These are phyloP conservation scores for Exophiala sideris DNA, from an alignment of 2,329 filamentous ascomycete species.

Conservation along the genomic window DNA sequence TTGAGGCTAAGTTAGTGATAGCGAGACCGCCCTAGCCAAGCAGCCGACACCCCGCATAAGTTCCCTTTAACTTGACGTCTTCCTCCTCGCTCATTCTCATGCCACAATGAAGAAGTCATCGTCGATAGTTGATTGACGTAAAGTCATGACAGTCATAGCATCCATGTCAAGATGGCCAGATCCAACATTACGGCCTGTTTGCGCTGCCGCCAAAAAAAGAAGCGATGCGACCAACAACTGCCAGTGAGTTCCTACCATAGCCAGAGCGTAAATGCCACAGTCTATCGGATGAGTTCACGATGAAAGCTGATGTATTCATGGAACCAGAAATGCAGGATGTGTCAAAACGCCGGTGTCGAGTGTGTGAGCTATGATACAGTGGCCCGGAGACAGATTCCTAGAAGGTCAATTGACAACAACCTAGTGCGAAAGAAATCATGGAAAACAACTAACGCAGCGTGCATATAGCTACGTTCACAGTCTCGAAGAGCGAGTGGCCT, in stretches of 20 bases:
- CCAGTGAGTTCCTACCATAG: conserved; percentile 44
- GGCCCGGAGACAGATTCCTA: conserved; percentile 88
- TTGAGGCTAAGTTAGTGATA: too few species aligned
- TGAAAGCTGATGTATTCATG: too few species aligned
- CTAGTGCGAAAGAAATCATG: not conserved
- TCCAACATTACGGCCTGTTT: conserved; percentile 87
- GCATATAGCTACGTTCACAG: conserved; percentile 76
- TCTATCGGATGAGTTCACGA: not conserved
- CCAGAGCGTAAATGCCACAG: not conserved
- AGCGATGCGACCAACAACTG: conserved; percentile 86
- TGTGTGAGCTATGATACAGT: conserved; percentile 96
- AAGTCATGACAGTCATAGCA: conserved; percentile 50
- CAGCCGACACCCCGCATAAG: too few species aligned
- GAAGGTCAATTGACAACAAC: conserved; percentile 34
- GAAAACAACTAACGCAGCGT: not conserved
- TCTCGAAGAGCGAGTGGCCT: conserved; percentile 67
- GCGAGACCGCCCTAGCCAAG: too few species aligned
- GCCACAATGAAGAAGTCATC: too few species aligned
- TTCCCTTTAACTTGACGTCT: too few species aligned
- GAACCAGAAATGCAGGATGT: conserved; percentile 70
- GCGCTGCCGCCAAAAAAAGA: conserved; percentile 84
- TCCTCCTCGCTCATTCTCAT: too few species aligned
- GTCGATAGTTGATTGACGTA: too few species aligned
- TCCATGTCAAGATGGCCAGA: conserved; percentile 24
- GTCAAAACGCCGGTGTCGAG: conserved; percentile 81